Evolutionary conservation across 805 yeast genomes (phyloP).

Genomic region (Saccharomycopsis capsularis): DNA sequence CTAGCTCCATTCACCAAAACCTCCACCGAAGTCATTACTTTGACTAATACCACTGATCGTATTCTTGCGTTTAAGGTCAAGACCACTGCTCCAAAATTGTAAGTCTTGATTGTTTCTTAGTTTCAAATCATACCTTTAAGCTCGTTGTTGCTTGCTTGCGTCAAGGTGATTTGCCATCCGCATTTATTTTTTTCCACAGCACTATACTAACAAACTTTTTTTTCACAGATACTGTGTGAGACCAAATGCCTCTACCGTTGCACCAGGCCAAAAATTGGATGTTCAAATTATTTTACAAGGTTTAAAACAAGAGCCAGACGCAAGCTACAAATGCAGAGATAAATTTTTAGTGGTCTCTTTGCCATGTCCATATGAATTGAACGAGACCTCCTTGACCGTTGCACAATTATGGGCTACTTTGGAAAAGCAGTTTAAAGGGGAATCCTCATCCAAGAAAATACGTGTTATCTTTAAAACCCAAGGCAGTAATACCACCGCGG

Average conservation of each 20-base stretch:
- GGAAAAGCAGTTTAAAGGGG: conserved; percentile 50
- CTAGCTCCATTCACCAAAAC: conserved; percentile 71
- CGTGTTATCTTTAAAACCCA: conserved; percentile 44
- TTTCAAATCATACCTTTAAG: too few species aligned
- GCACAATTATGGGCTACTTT: conserved; percentile 71
- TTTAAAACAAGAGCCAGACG: conserved; percentile 62
- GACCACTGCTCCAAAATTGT: conserved; percentile 94
- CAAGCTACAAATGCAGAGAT: conserved; percentile 77
- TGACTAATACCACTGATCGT: conserved; percentile 52
- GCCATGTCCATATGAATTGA: conserved; percentile 52
- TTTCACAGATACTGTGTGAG: conserved; percentile 76
- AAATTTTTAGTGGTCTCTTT: conserved; percentile 85
- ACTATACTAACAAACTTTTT: conserved; percentile 12
- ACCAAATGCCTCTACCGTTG: conserved; percentile 81
- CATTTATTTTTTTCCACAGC: too few species aligned
- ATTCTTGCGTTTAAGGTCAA: conserved; percentile 85
- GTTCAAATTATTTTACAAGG: conserved; percentile 86
- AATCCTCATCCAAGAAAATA: conserved; percentile 56
- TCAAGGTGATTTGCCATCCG: neutral
- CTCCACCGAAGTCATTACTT: conserved; percentile 49
- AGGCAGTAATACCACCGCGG: conserved; percentile 15
- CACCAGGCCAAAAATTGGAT: conserved; percentile 64
- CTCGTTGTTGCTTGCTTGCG: neutral
- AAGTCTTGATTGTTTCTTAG: conserved; percentile 17
- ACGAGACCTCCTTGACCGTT: conserved; percentile 42